These are phyloP conservation scores for Dentipellis sp. DNA, from an alignment of 768 basidiomycete genomes.

Conservation along the genomic window DNA sequence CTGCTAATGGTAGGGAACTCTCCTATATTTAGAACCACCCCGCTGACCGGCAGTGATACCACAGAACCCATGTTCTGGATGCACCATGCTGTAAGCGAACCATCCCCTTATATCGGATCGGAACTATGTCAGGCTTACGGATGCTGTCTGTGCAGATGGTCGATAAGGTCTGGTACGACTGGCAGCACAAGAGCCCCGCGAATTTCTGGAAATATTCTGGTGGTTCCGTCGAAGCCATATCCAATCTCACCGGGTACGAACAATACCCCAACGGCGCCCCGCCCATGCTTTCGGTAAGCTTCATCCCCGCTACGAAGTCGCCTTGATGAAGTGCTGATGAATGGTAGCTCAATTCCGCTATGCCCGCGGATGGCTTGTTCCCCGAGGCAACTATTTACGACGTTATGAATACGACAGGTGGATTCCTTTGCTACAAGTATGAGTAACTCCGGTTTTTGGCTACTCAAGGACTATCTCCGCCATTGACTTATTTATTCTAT, in stretches of 20 bases:
- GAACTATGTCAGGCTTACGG: background rate
- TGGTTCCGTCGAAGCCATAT: conserved; percentile 21
- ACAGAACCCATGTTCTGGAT: conserved; percentile 28
- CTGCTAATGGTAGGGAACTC: conserved; percentile 21
- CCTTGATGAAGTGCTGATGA: background rate
- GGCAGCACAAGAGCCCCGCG: conserved; percentile 20
- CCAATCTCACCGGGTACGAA: conserved; percentile 13
- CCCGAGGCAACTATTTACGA: conserved; percentile 17
- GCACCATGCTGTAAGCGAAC: conserved; percentile 24
- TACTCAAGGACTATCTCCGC: no score
- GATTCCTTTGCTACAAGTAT: conserved; percentile 28
- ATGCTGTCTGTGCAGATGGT: conserved; percentile 19
- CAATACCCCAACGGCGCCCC: conserved; percentile 20
- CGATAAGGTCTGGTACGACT: conserved; percentile 29
- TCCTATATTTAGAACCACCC: background rate
- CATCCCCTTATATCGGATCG: background rate
- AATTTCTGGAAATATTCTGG: conserved; percentile 23
- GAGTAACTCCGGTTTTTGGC: conserved; percentile 13
- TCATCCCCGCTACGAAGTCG: no score
- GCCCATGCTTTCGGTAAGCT: conserved; percentile 17
- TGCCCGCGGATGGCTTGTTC: conserved; percentile 22
- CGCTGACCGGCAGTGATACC: background rate
- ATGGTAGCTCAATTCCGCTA: conserved; percentile 17
- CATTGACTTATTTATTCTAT: no score
- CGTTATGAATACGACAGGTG: conserved; percentile 23